Evolutionary conservation across 441 rosid genomes (phyloP).

Genomic region (Mallotus repandus): DNA sequence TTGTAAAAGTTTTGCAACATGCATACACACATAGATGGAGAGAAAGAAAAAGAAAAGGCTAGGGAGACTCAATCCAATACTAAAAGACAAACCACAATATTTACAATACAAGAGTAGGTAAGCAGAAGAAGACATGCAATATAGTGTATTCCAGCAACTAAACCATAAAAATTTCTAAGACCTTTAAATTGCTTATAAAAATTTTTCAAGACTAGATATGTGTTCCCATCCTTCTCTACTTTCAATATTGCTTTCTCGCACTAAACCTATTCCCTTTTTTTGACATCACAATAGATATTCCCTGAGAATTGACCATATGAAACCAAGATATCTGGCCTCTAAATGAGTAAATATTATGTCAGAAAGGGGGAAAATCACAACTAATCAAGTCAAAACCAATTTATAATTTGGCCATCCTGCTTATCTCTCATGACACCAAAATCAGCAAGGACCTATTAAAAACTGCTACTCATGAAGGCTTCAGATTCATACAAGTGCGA

Average conservation of each 20-base stretch:
- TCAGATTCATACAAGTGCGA: not conserved
- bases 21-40: not conserved
- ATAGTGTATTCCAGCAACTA: not conserved
- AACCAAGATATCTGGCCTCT: no score
- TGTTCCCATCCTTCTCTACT: not conserved
- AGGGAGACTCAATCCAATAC: not conserved
- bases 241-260: conserved; percentile 1
- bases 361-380: no score
- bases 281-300: not conserved
- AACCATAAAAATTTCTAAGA: not conserved
- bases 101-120: not conserved
- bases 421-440: no score
- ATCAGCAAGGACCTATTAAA: not conserved
- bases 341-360: no score
- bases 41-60: not conserved
- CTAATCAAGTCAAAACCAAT: no score
- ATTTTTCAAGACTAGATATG: no score
- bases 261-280: not conserved
- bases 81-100: not conserved
- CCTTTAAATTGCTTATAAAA: no score
- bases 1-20: not conserved
- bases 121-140: not conserved
- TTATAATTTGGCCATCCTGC: no score
- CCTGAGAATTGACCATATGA: no score
- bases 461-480: not conserved